A percentile compares a stretch with the other conserved stretches of the same genome.
Conservation (phyloP, 1,284 basidiomycete genomes). For the Malassezia globosa region DNA sequence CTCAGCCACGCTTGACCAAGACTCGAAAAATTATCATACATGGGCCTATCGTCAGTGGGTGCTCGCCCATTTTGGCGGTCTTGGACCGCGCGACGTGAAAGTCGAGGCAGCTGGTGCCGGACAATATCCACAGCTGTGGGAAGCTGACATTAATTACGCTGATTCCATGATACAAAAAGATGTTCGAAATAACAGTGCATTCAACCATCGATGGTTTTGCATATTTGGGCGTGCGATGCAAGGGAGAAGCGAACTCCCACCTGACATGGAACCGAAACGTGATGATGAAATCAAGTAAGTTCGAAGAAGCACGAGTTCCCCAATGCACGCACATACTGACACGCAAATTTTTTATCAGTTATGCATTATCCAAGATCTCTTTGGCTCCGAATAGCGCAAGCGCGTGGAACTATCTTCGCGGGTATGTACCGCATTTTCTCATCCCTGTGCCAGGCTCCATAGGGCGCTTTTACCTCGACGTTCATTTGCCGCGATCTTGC, state of each 20-base stretch:
- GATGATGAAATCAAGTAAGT: constrained; percentile 60
- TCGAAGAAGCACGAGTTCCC: too few species aligned
- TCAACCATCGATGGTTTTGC: constrained; percentile 94
- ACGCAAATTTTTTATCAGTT: too few species aligned
- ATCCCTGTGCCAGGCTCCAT: constrained; percentile 2
- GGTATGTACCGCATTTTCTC: constrained; percentile 5
- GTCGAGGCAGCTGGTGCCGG: constrained; percentile 9
- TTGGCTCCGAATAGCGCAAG: constrained; percentile 32
- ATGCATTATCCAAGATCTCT: constrained; percentile 19
- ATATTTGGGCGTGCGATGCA: constrained; percentile 51
- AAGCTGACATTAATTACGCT: constrained; percentile 63
- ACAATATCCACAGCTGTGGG: constrained; percentile 56
- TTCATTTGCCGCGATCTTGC: background rate
- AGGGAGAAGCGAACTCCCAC: background rate
- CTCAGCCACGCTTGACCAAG: constrained; percentile 20
- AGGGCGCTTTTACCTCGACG: background rate
- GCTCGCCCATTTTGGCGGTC: constrained; percentile 33
- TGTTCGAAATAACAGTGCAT: constrained; percentile 88
- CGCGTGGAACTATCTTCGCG: constrained; percentile 41
- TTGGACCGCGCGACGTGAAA: background rate
- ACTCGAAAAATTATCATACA: constrained; percentile 44
- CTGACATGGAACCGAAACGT: constrained; percentile 48
- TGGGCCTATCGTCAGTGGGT: constrained; percentile 45
- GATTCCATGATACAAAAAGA: constrained; percentile 65
- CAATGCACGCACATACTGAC: too few species aligned